A percentile compares a stretch with the other conserved stretches of the same genome.
These are phyloP conservation scores for Spergularia azorica DNA, from an alignment of 179 eudicot species.

Conservation along the genomic window DNA sequence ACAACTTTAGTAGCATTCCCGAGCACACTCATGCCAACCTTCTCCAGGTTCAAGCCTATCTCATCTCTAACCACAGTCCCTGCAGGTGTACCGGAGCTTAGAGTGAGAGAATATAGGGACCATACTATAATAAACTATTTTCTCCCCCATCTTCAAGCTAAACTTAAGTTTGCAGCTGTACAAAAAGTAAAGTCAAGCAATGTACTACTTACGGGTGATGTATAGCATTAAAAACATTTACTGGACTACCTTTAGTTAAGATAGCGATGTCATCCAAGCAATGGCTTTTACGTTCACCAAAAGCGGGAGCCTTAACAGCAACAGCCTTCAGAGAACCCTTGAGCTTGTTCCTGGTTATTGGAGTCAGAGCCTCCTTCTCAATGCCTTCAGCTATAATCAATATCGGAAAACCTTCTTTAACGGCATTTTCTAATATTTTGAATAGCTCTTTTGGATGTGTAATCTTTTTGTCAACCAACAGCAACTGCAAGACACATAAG, in stretches of 20 bases:
- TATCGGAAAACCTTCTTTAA: constrained; percentile 70
- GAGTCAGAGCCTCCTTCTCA: constrained; percentile 89
- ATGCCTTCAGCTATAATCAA: constrained; percentile 85
- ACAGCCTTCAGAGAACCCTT: constrained; percentile 81
- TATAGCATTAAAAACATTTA: background rate
- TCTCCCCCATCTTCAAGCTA: background rate
- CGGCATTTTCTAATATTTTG: constrained; percentile 73
- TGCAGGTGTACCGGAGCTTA: constrained; percentile 20
- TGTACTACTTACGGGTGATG: too few relatives aligned
- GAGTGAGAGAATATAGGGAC: background rate
- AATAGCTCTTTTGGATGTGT: constrained; percentile 73
- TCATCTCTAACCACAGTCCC: constrained; percentile 94
- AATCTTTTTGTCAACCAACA: constrained; percentile 84
- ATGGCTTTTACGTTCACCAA: constrained; percentile 90
- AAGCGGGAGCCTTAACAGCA: constrained; percentile 91
- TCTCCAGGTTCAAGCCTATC: constrained; percentile 66
- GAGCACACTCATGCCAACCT: constrained; percentile 63
- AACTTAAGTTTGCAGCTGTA: too few relatives aligned
- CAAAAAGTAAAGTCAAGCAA: background rate
- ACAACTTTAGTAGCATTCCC: constrained; percentile 80
- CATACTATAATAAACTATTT: background rate
- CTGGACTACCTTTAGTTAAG: constrained; percentile 73
- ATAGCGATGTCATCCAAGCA: constrained; percentile 87
- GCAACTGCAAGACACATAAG: constrained; percentile 58
- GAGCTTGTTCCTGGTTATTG: constrained; percentile 74